Conservation (phyloP, 371 early-diverging fungal genomes). For the Zancudomyces culisetae region DNA sequence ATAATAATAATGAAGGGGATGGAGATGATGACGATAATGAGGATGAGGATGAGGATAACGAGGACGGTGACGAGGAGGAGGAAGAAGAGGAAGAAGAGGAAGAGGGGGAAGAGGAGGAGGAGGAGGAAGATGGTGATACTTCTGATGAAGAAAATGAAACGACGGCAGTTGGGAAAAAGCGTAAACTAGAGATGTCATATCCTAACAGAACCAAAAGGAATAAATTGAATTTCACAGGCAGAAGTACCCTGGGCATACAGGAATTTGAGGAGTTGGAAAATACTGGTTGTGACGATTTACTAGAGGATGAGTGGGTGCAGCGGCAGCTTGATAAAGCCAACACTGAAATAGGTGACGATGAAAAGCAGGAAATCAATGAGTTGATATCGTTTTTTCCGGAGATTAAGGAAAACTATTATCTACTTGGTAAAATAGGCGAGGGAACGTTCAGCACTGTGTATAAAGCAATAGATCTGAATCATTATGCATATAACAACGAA, state of each 20-base stretch:
- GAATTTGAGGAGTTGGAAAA: too few relatives aligned
- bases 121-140: conserved; percentile 1
- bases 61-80: neutral
- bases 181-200: conserved; percentile 7
- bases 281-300: too few relatives aligned
- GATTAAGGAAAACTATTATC: conserved; percentile 33
- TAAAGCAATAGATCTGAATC: conserved; percentile 64
- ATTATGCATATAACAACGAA: conserved; percentile 44
- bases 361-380: conserved; percentile 8
- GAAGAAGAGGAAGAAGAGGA: conserved; percentile 7
- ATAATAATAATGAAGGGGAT: neutral
- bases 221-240: too few relatives aligned
- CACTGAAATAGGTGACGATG: neutral
- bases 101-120: conserved; percentile 9
- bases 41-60: neutral
- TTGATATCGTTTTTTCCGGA: conserved; percentile 30
- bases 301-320: neutral
- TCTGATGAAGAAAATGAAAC: conserved; percentile 4
- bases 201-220: conserved; percentile 9
- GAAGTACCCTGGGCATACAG: too few relatives aligned
- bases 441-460: conserved; percentile 95
- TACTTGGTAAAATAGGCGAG: conserved; percentile 57
- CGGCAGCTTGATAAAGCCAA: neutral
- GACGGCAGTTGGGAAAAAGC: conserved; percentile 16
- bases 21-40: neutral